phyloP scores from a whole-genome alignment of 495 filamentous ascomycete genomes.

The Penicillium crystallinum region DNA sequence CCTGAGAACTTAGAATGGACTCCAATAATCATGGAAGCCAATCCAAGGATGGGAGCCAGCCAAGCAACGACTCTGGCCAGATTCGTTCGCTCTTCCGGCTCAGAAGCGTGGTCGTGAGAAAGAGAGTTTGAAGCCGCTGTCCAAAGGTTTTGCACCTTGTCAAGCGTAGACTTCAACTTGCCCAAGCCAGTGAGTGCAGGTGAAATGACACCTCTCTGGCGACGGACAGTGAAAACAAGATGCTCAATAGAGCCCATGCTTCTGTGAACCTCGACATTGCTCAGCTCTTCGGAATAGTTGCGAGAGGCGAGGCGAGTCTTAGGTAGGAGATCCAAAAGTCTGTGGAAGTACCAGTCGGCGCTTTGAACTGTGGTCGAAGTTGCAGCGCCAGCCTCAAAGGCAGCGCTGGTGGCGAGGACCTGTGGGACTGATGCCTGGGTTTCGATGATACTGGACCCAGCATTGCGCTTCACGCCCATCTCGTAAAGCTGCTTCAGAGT shows the following conservation, averaged over 20 bases:
- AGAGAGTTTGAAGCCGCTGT: slow-evolving; percentile 27
- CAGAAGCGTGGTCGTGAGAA: slow-evolving; percentile 19
- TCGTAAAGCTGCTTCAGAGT: slow-evolving; percentile 71
- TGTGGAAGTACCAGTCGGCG: slow-evolving; percentile 72
- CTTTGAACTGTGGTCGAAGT: slow-evolving; percentile 25
- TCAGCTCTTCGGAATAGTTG: slow-evolving; percentile 80
- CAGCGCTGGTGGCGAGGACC: slow-evolving; percentile 54
- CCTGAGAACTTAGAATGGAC: slow-evolving; percentile 58
- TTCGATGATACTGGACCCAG: slow-evolving; percentile 60
- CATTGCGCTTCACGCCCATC: slow-evolving; percentile 84
- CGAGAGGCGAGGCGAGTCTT: slow-evolving; percentile 57
- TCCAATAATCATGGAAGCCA: slow-evolving; percentile 43
- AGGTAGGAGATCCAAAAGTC: slow-evolving; percentile 64
- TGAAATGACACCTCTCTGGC: slow-evolving; percentile 57
- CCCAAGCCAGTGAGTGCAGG: slow-evolving; percentile 33
- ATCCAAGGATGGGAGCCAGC: slow-evolving; percentile 45
- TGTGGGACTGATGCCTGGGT: slow-evolving; percentile 65
- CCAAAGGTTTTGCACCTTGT: slow-evolving; percentile 42
- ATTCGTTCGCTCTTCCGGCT: slow-evolving; percentile 14
- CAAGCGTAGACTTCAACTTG: slow-evolving; percentile 31
- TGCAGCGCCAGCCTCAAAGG: slow-evolving; percentile 23
- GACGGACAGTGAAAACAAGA: slow-evolving; percentile 60
- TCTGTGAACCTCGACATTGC: slow-evolving; percentile 64
- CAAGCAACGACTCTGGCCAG: slow-evolving; percentile 36
- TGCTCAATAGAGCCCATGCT: slow-evolving; percentile 81